phyloP scores from a whole-genome alignment of 495 filamentous ascomycete genomes.

The Aspergillus heteromorphus region DNA sequence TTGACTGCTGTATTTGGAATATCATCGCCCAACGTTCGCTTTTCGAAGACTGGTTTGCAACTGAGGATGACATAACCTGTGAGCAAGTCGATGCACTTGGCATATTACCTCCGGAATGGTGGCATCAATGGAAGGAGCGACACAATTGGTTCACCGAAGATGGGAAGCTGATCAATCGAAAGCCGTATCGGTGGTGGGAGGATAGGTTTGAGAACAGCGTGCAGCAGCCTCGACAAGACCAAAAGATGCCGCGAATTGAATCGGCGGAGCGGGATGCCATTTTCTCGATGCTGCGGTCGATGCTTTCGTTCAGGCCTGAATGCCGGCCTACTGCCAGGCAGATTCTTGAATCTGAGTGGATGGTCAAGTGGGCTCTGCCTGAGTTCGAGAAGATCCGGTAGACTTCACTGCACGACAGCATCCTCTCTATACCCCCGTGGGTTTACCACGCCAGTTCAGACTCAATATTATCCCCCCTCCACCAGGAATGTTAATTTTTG shows the following conservation, averaged over 20 bases:
- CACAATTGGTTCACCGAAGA: slow-evolving; percentile 16
- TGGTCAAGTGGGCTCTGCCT: slow-evolving; percentile 39
- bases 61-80: slow-evolving; percentile 28
- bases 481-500: no score
- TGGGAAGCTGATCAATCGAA: slow-evolving; percentile 17
- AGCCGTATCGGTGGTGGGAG: slow-evolving; percentile 11
- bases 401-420: no score
- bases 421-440: no score
- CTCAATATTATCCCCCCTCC: no score
- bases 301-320: slow-evolving; percentile 38
- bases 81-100: slow-evolving; percentile 32
- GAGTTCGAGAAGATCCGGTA: slow-evolving; percentile 27
- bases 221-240: slow-evolving; percentile 15
- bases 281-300: slow-evolving; percentile 29
- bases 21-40: slow-evolving; percentile 20
- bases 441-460: background rate
- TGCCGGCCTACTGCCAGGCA: slow-evolving; percentile 28
- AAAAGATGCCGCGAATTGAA: slow-evolving; percentile 16
- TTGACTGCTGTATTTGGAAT: slow-evolving; percentile 30
- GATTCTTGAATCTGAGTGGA: slow-evolving; percentile 33
- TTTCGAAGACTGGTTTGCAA: slow-evolving; percentile 18
- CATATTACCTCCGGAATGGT: slow-evolving; percentile 26
- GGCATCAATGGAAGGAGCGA: slow-evolving; percentile 18
- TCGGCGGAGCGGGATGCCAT: slow-evolving; percentile 24
- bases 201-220: slow-evolving; percentile 21